These are phyloP conservation scores for Hypoxylon sp. DNA, from an alignment of 2,329 filamentous ascomycete species.

Conservation along the genomic window DNA sequence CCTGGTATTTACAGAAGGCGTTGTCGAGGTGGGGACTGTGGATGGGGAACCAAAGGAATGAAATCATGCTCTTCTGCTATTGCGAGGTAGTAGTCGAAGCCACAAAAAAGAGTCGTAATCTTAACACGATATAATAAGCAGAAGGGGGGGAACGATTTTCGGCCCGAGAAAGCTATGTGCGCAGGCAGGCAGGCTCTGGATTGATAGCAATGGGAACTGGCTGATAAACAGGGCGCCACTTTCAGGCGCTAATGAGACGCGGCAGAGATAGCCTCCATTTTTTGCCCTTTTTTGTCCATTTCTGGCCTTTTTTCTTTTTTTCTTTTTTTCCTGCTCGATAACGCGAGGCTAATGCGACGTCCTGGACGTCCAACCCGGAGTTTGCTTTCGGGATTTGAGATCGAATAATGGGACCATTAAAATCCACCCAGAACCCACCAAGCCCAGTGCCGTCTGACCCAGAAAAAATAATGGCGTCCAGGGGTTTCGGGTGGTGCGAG, in stretches of 20 bases:
- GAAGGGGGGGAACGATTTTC: constrained; percentile 8
- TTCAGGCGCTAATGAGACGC: constrained; percentile 15
- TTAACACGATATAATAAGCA: constrained; percentile 30
- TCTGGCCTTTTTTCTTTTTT: too few relatives aligned
- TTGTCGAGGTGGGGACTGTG: constrained; percentile 47
- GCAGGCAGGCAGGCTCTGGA: neutral
- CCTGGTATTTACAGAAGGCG: constrained; percentile 77
- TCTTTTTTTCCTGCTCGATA: constrained; percentile 19
- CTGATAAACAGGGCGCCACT: neutral
- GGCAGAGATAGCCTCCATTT: constrained; percentile 24
- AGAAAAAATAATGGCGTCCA: constrained; percentile 21
- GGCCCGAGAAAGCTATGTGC: constrained; percentile 14
- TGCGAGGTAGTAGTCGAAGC: constrained; percentile 24
- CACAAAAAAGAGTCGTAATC: constrained; percentile 29
- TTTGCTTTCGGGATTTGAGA: constrained; percentile 39
- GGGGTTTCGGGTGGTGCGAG: constrained; percentile 25
- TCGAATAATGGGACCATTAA: constrained; percentile 7
- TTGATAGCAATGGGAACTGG: neutral
- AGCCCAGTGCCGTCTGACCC: constrained; percentile 24
- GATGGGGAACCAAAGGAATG: constrained; percentile 27
- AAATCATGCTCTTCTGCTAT: constrained; percentile 24
- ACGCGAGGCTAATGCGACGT: constrained; percentile 34
- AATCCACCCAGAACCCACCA: constrained; percentile 10
- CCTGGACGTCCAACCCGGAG: constrained; percentile 5
- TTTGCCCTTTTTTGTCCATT: neutral